Base-by-base conservation (phyloP, 768 basidiomycete species). In the Termitomyces sp. region DNA sequence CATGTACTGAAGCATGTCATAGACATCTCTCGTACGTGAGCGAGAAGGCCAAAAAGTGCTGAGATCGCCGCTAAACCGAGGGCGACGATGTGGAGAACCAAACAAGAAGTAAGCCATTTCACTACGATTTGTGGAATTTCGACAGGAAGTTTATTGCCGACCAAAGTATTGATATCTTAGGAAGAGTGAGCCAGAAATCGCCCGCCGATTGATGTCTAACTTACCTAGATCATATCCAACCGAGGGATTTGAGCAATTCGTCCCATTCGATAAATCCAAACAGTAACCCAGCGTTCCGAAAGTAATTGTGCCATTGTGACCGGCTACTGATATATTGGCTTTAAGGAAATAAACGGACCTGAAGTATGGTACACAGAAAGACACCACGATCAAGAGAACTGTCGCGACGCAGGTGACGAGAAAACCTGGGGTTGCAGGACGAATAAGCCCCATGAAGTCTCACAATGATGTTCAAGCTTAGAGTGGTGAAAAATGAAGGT, bases 271-370 rank as follows among this genome's bases (percentile, higher is more conserved):
- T 18, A 87, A 62, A 52, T 86, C 75, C 10, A 87, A 52, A 69
- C 96, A 99, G 66, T 93, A 98, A 0, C 96, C 96, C 53, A 97
- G 74, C 0, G 91, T 91, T 9, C 96, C 96, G 66, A 99, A 88
- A 0, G 84, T 91, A 33, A 96, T 82, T 2, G 79, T 72, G 24
- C 89, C 92, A 50, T 72, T 77, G 47, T 75, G 51, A 24, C 78
- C 77, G 35, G 75, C 66, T 20, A 72, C 71, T 2, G 76, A 61
- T 45, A 92, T 75, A 26, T 74, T 78, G 1, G 92, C 93, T 68
- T 88, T 85, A 66, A 98, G 86, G 73, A 98, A 96, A 76, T 81
- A 94, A 44, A 98, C 75, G 2, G 88, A 86, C 71, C 92, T 96
- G 79, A 97, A 78, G 68, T 86, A 84, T 0, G 96, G 97, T 9